Conservation (phyloP, 768 basidiomycete species). For the Gyrodon lividus region DNA sequence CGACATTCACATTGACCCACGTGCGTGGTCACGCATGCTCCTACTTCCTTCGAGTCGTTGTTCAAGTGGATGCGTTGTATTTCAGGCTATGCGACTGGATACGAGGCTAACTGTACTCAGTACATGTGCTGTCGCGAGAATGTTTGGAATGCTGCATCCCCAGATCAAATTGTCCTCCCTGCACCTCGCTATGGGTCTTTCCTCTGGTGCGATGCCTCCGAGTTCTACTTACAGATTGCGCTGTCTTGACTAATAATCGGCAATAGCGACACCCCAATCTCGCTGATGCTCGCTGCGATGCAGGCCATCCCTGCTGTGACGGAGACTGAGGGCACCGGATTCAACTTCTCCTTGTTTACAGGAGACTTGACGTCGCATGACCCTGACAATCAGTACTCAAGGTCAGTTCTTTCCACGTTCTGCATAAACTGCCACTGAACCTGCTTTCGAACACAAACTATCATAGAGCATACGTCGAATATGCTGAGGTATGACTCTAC, state of each 20-base stretch:
- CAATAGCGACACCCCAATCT: slow-evolving; percentile 56
- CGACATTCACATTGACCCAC: slow-evolving; percentile 51
- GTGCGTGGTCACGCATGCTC: slow-evolving; percentile 27
- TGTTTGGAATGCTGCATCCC: slow-evolving; percentile 45
- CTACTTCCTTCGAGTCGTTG: background rate
- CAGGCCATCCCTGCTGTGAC: slow-evolving; percentile 66
- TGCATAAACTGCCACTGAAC: background rate
- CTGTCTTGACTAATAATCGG: background rate
- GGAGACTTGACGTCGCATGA: slow-evolving; percentile 78
- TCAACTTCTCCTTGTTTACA: slow-evolving; percentile 67
- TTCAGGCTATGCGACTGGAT: slow-evolving; percentile 63
- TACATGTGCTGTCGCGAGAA: slow-evolving; percentile 63
- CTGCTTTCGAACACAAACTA: background rate
- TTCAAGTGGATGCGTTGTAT: background rate
- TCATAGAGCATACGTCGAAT: slow-evolving; percentile 53
- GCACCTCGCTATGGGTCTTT: slow-evolving; percentile 67
- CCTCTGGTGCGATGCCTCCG: slow-evolving; percentile 51
- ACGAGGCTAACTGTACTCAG: slow-evolving; percentile 67
- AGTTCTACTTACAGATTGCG: slow-evolving; percentile 10
- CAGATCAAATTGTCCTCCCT: slow-evolving; percentile 45
- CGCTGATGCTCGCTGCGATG: slow-evolving; percentile 56
- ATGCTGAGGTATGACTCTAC: slow-evolving; percentile 48
- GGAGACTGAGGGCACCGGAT: slow-evolving; percentile 55
- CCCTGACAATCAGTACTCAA: slow-evolving; percentile 60
- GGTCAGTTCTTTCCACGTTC: slow-evolving; percentile 33